These are phyloP conservation scores for Hypoxylon trugodes DNA, from an alignment of 495 filamentous ascomycete genomes.

Conservation along the genomic window DNA sequence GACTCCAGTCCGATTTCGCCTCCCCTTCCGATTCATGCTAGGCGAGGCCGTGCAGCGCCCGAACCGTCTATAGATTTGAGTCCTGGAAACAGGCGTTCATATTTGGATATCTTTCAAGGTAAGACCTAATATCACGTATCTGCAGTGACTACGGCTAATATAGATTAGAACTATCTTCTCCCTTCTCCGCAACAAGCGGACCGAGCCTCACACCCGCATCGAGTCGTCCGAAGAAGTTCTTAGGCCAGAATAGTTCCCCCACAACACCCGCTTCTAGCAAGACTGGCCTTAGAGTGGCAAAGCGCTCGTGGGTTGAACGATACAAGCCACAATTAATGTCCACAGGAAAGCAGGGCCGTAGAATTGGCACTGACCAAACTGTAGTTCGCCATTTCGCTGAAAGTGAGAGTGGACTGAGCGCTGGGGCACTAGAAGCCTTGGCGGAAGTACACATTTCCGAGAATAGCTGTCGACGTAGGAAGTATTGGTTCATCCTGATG, in stretches of 20 bases:
- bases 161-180: slow-evolving; percentile 12
- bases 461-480: slow-evolving; percentile 31
- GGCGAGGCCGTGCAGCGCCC: neutral
- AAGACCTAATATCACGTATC: neutral
- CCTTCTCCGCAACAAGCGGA: slow-evolving; percentile 15
- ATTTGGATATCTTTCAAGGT: slow-evolving; percentile 8
- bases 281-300: too few species aligned
- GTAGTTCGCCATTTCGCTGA: slow-evolving; percentile 14
- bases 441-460: slow-evolving; percentile 42
- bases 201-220: neutral
- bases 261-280: neutral
- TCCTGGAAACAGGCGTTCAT: neutral
- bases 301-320: neutral
- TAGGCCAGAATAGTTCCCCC: neutral
- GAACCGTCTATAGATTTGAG: slow-evolving; percentile 30
- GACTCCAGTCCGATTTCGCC: neutral
- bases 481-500: slow-evolving; percentile 42
- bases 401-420: slow-evolving; percentile 15
- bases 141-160: slow-evolving; percentile 6
- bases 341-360: neutral
- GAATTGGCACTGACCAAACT: slow-evolving; percentile 12
- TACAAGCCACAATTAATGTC: neutral
- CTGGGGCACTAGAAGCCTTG: slow-evolving; percentile 13
- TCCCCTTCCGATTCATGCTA: neutral
- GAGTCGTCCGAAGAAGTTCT: too few species aligned